A percentile compares a stretch with the other conserved stretches of the same genome.
Conservation (phyloP, 495 filamentous ascomycete species). For the Hypoxylon fuscum region DNA sequence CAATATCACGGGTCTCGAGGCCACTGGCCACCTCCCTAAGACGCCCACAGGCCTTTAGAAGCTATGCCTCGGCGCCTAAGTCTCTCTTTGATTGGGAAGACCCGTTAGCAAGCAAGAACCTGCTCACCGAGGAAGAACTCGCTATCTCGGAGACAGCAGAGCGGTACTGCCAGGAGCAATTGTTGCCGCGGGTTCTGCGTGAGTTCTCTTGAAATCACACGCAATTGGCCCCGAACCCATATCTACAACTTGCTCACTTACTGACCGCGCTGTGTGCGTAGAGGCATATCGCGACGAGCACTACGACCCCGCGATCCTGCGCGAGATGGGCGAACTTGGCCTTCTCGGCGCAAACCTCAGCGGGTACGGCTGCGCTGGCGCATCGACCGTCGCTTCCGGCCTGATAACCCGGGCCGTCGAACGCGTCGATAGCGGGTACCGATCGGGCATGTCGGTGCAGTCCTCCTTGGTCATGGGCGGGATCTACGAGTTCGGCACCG, state of each 20-base stretch:
- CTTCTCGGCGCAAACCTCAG: constrained; percentile 90
- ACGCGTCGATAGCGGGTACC: constrained; percentile 93
- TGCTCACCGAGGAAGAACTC: constrained; percentile 88
- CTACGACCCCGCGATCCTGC: constrained; percentile 87
- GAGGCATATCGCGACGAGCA: constrained; percentile 95
- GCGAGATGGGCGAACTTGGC: constrained; percentile 96
- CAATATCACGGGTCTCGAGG: constrained; percentile 32
- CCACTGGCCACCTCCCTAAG: constrained; percentile 17
- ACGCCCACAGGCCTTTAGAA: constrained; percentile 33
- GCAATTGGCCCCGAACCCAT: not conserved
- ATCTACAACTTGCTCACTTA: constrained; percentile 17
- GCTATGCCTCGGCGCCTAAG: constrained; percentile 50
- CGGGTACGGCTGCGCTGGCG: constrained; percentile 95
- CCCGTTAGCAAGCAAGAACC: constrained; percentile 74
- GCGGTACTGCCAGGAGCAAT: constrained; percentile 88
- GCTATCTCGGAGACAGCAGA: constrained; percentile 89
- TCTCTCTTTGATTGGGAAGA: constrained; percentile 91
- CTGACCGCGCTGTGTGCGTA: constrained; percentile 46
- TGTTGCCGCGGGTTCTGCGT: constrained; percentile 90
- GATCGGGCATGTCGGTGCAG: constrained; percentile 96
- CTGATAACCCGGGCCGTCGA: constrained; percentile 96
- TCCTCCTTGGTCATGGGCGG: constrained; percentile 94
- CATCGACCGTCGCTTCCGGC: constrained; percentile 87
- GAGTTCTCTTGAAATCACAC: constrained; percentile 44
- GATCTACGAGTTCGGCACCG: constrained; percentile 91